Base-by-base conservation (phyloP, 139 green algal species). In the Chlamydomonas sphaeroides region DNA sequence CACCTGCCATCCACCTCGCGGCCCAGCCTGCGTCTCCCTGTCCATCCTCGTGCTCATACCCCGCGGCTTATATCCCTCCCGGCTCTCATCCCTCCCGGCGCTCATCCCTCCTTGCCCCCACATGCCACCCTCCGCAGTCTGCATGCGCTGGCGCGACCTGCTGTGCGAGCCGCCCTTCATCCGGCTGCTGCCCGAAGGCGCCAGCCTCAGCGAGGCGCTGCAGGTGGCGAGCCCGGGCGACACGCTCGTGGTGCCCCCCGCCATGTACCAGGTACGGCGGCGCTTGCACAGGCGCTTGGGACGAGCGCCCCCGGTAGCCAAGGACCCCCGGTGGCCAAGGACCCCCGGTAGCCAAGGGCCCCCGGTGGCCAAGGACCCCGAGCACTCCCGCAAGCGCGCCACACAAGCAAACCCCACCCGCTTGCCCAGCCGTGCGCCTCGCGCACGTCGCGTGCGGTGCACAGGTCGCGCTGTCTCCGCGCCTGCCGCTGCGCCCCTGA, bases 191-290 rank as follows among this genome's bases (percentile, higher is more conserved):
- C 32, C 61, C 3, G n/a, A 41, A 8, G 61, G 75, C 23, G 42
- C 65, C 26, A 53, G 42, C 75, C 61, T 82, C 8, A 72, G 42
- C 21, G 75, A 82, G 42, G 42, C 33, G 21, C 75, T 82, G n/a
- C 21, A 36, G 32, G 41, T 21, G 6, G 42, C 38, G 42, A 36
- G 32, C 32, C 32, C 61, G 2, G 75, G 75, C 15, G 75, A 82
- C 45, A 82, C 75, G 14, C 42, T 82, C 62, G 65, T 82, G 8
- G 69, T 61, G 38, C 61, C 59, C 8, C 42, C 75, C 10, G 75
- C 62, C 42, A 72, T 73, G 62, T 82, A 82, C 42, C 75, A 82
- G 75, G 75, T 38, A 32, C 0, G 67, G 30, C 15, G 33, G 5
- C 3, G 61, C n/a, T n/a, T n/a, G n/a, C n/a, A n/a, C n/a, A n/a